Evolutionary conservation across 805 yeast genomes (phyloP), one percentile per base, ranked within the genome.

Genomic region (Priceomyces haplophilus): DNA sequence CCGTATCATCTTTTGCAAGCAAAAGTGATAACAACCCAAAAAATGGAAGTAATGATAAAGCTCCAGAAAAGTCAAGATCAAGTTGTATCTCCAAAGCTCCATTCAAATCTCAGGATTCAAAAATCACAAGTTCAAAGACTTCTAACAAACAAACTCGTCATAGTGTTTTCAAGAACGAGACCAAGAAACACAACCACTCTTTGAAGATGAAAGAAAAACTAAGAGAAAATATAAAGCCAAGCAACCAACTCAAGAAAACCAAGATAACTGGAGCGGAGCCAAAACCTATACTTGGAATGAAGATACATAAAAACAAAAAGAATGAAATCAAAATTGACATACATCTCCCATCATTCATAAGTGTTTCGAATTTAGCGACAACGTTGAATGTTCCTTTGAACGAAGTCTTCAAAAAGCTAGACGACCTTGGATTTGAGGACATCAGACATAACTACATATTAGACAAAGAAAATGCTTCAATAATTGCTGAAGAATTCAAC

Each of bases 401-500:
- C 18, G 74, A 70, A 11, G 68, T 93, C 3, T 69, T 84, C 38
- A 61, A 62, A 25, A 80, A 79, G 40, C 69, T 91, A 64, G 65
- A 68, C 40, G 76, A 67, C 1, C 68, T 88, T 52, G 98, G 98
- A 0, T 90, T 85, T 58, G 84, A 83, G 44, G 72, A 72, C 38
- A 68, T 75, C 62, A 77, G 88, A 29, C 83, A 84, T 51, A 86
- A 87, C 55, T 85, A 80, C 61, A 86, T 93, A 50, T 64, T 93
- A 21, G 96, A 93, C 49, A 80, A 75, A 45, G 98, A 90, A 54
- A 88, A 88, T 27, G 93, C 96, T 0, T 76, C 83, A 16, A 67
- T 93, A 43, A 82, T 93, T 51, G 91, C 97, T 0, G 95, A 87
- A 57, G 98, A 93, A 55, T 86, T 79, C 52, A 93, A 93, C 7